Evolutionary conservation across 73 alveolate species (phyloP), one percentile per base, ranked within the genome.

Genomic region (Loxodes magnus): DNA sequence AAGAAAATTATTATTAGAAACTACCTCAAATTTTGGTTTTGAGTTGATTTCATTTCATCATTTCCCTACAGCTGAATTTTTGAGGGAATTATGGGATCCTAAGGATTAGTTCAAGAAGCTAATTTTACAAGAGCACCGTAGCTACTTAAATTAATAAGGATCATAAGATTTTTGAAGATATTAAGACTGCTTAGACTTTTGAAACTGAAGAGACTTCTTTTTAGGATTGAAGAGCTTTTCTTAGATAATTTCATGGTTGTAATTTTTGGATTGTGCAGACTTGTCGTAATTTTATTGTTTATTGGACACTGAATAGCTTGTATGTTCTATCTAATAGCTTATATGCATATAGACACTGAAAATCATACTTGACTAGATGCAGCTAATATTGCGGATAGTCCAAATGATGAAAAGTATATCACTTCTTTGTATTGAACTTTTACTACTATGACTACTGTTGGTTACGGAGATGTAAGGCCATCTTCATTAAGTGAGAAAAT

Each of bases 251-350:
- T 43, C 2, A 17, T 68, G 2, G 66, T 25, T 9, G 58, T 57
- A 4, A 16, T 67, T 29, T 15, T 68, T 4, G 58, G 60, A 7
- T 48, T 73, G 37, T 30, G 64, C 2, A 56, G 54, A 24, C 57
- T 69, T 10, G 28, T 75, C 46, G 30, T 43, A 0, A 36, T 49
- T 17, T 46, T 57, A 5, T 43, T 59, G 4, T 75, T 69, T 50
- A 34, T 75, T 17, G 82, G 79, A 15, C 89, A 75, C 44, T 75
- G 89, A 83, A 29, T 68, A 44, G 89, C 89, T 14, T 75, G 89
- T 33, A 38, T 75, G 23, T 75, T 43, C 43, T 75, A 22, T 27
- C 49, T 49, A 17, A 39, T 75, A 15, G 89, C 79, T 15, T 25
- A 12, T 9, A 20, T 26, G 5, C 67, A 67, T 21, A 9, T 44